Evolutionary conservation across 441 rosid genomes (phyloP).

Genomic region (Bocquillonia castaneifolia): DNA sequence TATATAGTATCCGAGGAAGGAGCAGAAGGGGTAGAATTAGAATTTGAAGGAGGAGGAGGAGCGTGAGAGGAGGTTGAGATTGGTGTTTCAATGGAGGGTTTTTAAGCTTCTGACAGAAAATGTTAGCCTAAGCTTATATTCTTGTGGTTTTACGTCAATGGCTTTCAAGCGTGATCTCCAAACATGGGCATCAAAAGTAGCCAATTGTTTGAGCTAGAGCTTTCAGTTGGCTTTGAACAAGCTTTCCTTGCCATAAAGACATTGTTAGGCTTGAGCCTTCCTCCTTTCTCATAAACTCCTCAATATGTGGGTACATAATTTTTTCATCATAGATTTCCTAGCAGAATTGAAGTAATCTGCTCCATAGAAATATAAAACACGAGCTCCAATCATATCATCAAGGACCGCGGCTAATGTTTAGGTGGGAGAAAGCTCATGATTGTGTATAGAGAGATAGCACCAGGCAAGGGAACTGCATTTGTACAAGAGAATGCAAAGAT

Average conservation of each 20-base stretch:
- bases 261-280: slow-evolving; percentile 64
- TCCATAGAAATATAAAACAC: slow-evolving; percentile 70
- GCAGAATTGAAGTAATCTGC: slow-evolving; percentile 19
- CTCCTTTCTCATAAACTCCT: slow-evolving; percentile 61
- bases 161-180: slow-evolving; percentile 94
- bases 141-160: slow-evolving; percentile 62
- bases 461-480: slow-evolving; percentile 50
- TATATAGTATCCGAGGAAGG: slow-evolving; percentile 75
- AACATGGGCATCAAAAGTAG: slow-evolving; percentile 52
- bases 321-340: slow-evolving; percentile 28
- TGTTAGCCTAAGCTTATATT: slow-evolving; percentile 68
- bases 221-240: slow-evolving; percentile 54
- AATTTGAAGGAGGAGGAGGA: slow-evolving; percentile 3
- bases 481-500: too few relatives aligned
- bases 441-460: slow-evolving; percentile 75
- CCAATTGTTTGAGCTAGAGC: slow-evolving; percentile 44
- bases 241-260: slow-evolving; percentile 61
- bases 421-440: too few relatives aligned
- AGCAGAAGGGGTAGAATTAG: slow-evolving; percentile 22
- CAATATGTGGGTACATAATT: slow-evolving; percentile 52
- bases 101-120: slow-evolving; percentile 67
- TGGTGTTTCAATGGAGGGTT: slow-evolving; percentile 44
- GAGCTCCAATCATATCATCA: slow-evolving; percentile 64
- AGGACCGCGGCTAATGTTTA: too few relatives aligned
- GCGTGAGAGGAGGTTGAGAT: slow-evolving; percentile 36